These are phyloP conservation scores for Elsinoe ampelina DNA, from an alignment of 2,329 filamentous ascomycete species.

Conservation along the genomic window DNA sequence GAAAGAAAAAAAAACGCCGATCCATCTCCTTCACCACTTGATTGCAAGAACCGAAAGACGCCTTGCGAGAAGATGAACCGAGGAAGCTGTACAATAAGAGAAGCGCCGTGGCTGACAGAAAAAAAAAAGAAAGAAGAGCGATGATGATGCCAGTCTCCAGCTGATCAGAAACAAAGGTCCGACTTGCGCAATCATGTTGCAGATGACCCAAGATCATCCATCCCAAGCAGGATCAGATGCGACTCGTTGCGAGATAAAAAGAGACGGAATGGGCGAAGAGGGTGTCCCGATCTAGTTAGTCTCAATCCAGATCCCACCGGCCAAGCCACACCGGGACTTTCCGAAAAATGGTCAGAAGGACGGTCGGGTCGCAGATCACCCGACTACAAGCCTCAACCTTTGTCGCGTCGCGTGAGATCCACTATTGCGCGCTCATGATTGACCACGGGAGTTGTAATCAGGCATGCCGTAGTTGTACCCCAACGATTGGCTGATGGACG, in stretches of 20 bases:
- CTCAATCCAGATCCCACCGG: neutral
- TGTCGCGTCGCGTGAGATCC: neutral
- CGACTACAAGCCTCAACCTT: constrained; percentile 1
- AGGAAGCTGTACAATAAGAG: neutral
- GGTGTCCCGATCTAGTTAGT: neutral
- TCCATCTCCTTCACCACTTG: neutral
- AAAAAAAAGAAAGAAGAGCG: neutral
- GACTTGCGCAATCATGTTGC: constrained; percentile 2
- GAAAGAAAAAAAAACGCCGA: neutral
- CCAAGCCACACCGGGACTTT: neutral
- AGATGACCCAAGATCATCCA: constrained; percentile 5
- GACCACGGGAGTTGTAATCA: constrained; percentile 1
- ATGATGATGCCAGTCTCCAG: constrained; percentile 1
- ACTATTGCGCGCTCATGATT: neutral
- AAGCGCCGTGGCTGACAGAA: neutral
- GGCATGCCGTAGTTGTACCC: constrained; percentile 13
- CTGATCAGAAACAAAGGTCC: neutral
- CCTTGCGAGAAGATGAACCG: neutral
- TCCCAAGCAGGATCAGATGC: neutral
- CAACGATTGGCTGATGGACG: constrained; percentile 17
- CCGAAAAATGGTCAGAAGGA: neutral
- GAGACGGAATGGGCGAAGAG: neutral
- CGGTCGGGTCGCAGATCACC: constrained; percentile 6
- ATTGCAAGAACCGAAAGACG: neutral
- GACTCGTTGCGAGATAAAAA: neutral